Base-by-base conservation (phyloP, 176 grass and related monocot species). In the Elaeis guineensis region DNA sequence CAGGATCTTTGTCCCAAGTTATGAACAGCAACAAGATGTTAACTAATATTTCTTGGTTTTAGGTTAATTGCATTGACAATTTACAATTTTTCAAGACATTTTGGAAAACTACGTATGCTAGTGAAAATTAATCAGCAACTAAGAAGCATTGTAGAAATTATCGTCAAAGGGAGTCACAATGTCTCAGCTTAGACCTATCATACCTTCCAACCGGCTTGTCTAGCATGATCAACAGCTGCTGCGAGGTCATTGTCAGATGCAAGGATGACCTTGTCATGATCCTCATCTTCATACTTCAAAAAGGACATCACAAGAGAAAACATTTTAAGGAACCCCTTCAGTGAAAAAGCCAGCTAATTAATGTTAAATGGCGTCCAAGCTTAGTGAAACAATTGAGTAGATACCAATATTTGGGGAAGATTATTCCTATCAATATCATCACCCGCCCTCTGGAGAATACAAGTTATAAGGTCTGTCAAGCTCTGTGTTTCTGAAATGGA, bases 161-260 rank as follows among this genome's bases (percentile, higher is more conserved):
- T 44, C 3, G 11, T 14, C 35, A 44, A 44, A 6, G 35, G 35
- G 35, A 44, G 35, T 14, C 12, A 44, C 5, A 65, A 2, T 26
- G 65, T n/a, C 26, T 51, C 73, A 17, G 25, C 39, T 54, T 23
- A 4, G 19, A 20, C 69, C 8, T 29, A 54, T 54, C 19, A 3
- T 63, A 98, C 93, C 87, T 98, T 92, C 93, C 87, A 98, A 65
- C 93, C 87, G 9, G 90, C 88, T 72, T 92, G 93, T 59, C 67
- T 76, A 21, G 87, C 87, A 52, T 98, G 87, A 63, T 98, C 87
- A 17, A 98, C 84, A 30, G 93, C 93, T 48, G 93, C 87, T 30
- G 66, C 55, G 66, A 98, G 84, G 81, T 98, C 93, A 28, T 65
- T 61, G 55, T 98, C 84, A 35, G 81, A 92, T 19, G 84, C 80